Base-by-base conservation (phyloP, 2,329 filamentous ascomycete species). In the Aureobasidium sp. region DNA sequence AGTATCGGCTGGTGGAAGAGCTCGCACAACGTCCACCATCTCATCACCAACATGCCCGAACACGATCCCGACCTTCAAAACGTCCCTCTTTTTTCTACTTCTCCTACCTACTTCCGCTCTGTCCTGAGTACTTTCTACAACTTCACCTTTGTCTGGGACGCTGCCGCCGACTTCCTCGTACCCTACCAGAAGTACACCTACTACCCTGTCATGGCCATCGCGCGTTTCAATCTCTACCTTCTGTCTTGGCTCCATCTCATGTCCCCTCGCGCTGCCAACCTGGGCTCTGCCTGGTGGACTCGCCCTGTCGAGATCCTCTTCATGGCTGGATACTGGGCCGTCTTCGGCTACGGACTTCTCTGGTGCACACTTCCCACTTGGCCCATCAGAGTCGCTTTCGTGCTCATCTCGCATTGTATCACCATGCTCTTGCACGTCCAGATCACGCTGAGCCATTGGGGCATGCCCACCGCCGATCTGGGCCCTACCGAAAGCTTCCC, bases 41-140 rank as follows among this genome's bases (percentile, higher is more conserved):
- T 87, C 3, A 74, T 87, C 60, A 86, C 84, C 45, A 87, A 87
- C 74, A 77, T 80, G 65, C 82, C 83, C 1, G 76, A 74, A 60
- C 74, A 75, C 64, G 74, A 75, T 53, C 74, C 74, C 0, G 74
- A 75, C 51, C 69, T 75, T 40, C 74, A 75, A 61, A 75, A 96
- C 71, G 83, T 95, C 74, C 92, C 92, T 3, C 87, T 96, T 71
- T 90, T 96, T 71, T 90, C 90, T 62, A 84, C 94, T 31, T 91
- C 89, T 2, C 90, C 95, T 67, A 84, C 90, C 25, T 87, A 94
- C 68, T 82, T 95, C 57, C 79, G 80, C 40, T 87, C 78, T 61
- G 77, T 96, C 50, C 81, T 83, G 35, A 94, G 89, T 19, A 89
- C 88, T 4, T 96, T 91, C 74, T 95, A 96, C 73, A 86, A 92